A percentile compares a stretch with the other conserved stretches of the same genome.
These are phyloP conservation scores for Strobilomyces dryophilus DNA, from an alignment of 768 basidiomycete genomes.

Conservation along the genomic window DNA sequence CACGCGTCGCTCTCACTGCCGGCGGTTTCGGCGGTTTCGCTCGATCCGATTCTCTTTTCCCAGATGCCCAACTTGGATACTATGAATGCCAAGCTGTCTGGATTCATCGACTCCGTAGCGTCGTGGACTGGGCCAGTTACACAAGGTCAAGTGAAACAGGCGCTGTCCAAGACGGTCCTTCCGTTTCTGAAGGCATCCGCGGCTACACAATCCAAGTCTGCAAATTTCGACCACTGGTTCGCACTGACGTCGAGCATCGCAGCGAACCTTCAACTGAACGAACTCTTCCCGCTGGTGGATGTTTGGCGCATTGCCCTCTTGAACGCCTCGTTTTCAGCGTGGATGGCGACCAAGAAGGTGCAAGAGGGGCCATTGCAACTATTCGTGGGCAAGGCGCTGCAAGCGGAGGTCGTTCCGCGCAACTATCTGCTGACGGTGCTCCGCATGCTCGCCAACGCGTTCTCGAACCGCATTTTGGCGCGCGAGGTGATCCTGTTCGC, in stretches of 20 bases:
- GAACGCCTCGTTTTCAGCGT: constrained; percentile 52
- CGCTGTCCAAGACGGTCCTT: constrained; percentile 44
- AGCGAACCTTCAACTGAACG: constrained; percentile 43
- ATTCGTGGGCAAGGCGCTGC: constrained; percentile 46
- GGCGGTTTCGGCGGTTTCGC: constrained; percentile 55
- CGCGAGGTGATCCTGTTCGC: constrained; percentile 36
- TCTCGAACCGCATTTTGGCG: constrained; percentile 42
- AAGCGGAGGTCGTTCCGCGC: constrained; percentile 32
- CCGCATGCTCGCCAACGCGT: constrained; percentile 65
- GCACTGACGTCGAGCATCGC: constrained; percentile 42
- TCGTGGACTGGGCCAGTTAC: constrained; percentile 32
- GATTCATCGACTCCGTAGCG: constrained; percentile 53
- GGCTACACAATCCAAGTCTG: constrained; percentile 30
- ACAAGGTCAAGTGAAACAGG: constrained; percentile 42
- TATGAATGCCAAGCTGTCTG: constrained; percentile 54
- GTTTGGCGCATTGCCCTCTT: constrained; percentile 78
- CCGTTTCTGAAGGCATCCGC: constrained; percentile 64
- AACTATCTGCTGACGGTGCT: constrained; percentile 64
- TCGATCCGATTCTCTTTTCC: constrained; percentile 71
- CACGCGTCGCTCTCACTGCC: constrained; percentile 62
- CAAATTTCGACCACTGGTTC: constrained; percentile 46
- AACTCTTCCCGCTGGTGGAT: constrained; percentile 79
- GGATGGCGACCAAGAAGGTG: constrained; percentile 36
- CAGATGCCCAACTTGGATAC: constrained; percentile 68
- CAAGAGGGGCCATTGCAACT: constrained; percentile 40